Evolutionary conservation across 768 basidiomycete species (phyloP).

Genomic region (Tremella mesenterica): DNA sequence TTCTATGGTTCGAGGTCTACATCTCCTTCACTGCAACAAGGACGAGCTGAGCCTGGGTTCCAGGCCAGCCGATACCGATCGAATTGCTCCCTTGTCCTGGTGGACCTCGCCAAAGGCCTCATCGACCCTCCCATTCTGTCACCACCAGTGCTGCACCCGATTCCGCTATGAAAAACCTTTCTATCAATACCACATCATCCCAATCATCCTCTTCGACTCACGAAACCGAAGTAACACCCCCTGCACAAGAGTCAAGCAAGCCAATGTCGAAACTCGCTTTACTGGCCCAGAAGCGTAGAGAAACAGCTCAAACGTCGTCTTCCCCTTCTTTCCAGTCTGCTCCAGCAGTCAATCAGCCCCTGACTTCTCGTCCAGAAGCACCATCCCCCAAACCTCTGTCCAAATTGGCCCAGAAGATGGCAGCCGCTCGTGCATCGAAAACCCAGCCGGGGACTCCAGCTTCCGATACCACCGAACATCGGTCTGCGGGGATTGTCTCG

Average conservation of each 20-base stretch:
- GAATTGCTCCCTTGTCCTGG: too few species aligned
- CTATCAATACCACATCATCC: conserved; percentile 45
- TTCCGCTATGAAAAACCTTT: conserved; percentile 48
- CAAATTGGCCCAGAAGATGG: conserved; percentile 47
- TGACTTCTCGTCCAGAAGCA: conserved; percentile 48
- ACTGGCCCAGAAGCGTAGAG: conserved; percentile 35
- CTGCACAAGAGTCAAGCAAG: conserved; percentile 11
- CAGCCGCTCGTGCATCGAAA: conserved; percentile 38
- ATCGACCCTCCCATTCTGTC: background rate
- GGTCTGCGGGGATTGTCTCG: too few species aligned
- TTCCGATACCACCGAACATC: background rate
- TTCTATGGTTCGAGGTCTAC: too few species aligned
- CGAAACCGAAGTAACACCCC: background rate
- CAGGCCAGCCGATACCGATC: conserved; percentile 1
- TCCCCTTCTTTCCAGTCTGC: conserved; percentile 8
- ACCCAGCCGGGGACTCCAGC: conserved; percentile 8
- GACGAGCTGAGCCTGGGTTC: background rate
- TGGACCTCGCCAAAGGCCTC: too few species aligned
- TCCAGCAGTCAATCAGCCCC: background rate
- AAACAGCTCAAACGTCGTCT: conserved; percentile 36
- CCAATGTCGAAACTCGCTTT: conserved; percentile 44
- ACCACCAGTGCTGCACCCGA: too few species aligned
- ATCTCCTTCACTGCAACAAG: too few species aligned
- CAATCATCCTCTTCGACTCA: conserved; percentile 3
- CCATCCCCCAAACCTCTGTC: conserved; percentile 43